These are phyloP conservation scores for Diversispora epigaea DNA, from an alignment of 192 early-diverging fungal species.

Conservation along the genomic window DNA sequence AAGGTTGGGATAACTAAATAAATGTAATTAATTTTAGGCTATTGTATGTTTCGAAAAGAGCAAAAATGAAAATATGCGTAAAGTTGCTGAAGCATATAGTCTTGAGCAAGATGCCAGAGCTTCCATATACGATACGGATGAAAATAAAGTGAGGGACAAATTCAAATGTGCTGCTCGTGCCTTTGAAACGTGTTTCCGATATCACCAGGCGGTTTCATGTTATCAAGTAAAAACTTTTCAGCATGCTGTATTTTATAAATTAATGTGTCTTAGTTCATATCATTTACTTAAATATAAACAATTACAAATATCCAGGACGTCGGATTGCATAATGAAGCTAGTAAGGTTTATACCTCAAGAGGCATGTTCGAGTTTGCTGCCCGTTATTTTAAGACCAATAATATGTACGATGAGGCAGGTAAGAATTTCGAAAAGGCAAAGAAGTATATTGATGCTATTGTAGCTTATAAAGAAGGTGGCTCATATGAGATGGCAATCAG, in stretches of 20 bases:
- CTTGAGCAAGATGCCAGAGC: conserved; percentile 12
- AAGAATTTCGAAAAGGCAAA: conserved; percentile 19
- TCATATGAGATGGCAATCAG: conserved; percentile 7
- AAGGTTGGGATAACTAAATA: neutral
- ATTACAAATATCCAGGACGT: conserved; percentile 1
- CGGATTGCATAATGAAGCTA: conserved; percentile 15
- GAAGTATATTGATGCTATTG: conserved; percentile 22
- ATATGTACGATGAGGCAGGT: neutral
- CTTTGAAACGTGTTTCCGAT: conserved; percentile 17
- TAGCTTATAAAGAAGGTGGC: conserved; percentile 11
- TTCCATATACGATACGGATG: conserved; percentile 14
- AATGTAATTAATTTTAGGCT: conserved; percentile 10
- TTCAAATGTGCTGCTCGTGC: conserved; percentile 1
- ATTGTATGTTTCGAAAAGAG: conserved; percentile 27
- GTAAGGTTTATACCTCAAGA: neutral
- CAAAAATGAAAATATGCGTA: neutral
- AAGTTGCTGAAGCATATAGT: conserved; percentile 15
- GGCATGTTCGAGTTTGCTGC: conserved; percentile 17
- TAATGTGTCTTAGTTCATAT: neutral
- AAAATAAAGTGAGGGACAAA: neutral
- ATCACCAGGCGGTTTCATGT: conserved; percentile 14
- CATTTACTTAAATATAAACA: neutral
- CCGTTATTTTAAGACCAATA: neutral
- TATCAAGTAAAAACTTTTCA: conserved; percentile 4
- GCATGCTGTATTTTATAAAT: neutral